Evolutionary conservation across 2,329 filamentous ascomycete species (phyloP).

Genomic region (Nothopassalora personata): DNA sequence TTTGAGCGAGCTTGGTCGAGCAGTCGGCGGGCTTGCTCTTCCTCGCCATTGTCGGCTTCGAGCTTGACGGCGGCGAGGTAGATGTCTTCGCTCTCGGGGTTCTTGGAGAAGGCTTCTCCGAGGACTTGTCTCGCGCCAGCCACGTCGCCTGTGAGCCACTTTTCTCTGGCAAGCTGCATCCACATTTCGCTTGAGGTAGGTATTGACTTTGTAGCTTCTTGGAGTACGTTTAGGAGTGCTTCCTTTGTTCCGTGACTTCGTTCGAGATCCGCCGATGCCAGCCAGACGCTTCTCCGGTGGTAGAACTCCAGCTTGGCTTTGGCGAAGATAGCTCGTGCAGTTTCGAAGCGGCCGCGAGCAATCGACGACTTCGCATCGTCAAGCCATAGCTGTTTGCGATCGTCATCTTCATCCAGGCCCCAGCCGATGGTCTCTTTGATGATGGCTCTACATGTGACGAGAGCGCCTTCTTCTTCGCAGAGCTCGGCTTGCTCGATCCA

Average conservation of each 20-base stretch:
- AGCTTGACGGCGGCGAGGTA: slow-evolving; percentile 96
- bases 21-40: slow-evolving; percentile 74
- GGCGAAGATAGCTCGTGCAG: slow-evolving; percentile 86
- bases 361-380: slow-evolving; percentile 84
- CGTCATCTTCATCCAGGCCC: slow-evolving; percentile 90
- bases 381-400: slow-evolving; percentile 92
- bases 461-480: slow-evolving; percentile 85
- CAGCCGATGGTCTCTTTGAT: slow-evolving; percentile 90
- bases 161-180: slow-evolving; percentile 94
- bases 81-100: slow-evolving; percentile 95
- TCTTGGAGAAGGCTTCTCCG: slow-evolving; percentile 85
- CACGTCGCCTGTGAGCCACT: slow-evolving; percentile 81
- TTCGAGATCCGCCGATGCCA: slow-evolving; percentile 85
- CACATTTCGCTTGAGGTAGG: slow-evolving; percentile 87
- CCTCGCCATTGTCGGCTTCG: slow-evolving; percentile 82
- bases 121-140: slow-evolving; percentile 82
- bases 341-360: slow-evolving; percentile 76
- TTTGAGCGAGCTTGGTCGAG: slow-evolving; percentile 78
- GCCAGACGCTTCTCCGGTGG: slow-evolving; percentile 82
- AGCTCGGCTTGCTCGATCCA: slow-evolving; percentile 95
- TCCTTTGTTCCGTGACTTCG: slow-evolving; percentile 82
- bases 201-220: slow-evolving; percentile 90
- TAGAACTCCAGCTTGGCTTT: slow-evolving; percentile 86
- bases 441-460: slow-evolving; percentile 81
- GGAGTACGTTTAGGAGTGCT: slow-evolving; percentile 75